Base-by-base conservation (phyloP, 306 rosid species). In the Medicago lupulina region DNA sequence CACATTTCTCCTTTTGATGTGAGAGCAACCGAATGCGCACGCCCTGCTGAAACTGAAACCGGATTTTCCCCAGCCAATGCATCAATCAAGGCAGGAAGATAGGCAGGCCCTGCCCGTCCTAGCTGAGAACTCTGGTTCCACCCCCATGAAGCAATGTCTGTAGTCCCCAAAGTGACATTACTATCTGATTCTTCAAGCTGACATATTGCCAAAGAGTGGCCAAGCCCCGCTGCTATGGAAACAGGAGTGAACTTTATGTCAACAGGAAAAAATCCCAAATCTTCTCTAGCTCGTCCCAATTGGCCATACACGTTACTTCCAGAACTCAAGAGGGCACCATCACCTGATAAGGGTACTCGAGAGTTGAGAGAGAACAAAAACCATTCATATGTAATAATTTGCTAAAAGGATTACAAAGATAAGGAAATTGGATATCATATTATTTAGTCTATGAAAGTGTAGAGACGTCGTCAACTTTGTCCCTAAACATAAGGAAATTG, bases 161-260 rank as follows among this genome's bases (percentile, higher is more conserved):
- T 74, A 6, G 80, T 61, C 76, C 77, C 85, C 54, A 82, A 83
- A 67, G 23, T 61, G 21, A 7, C 53, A 46, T 55, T 39, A 55
- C 14, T 78, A 44, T 77, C 83, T 17, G 82, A 77, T 55, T 85
- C 87, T 28, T 79, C 74, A 77, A 50, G 67, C 83, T 65, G 85
- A 51, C 91, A 95, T 83, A 92, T 83, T 55, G 97, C 97, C 85
- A 95, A 82, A 49, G 97, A 92, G 83, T 92, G 97, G 41, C 98
- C 98, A 63, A 95, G 91, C 73, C 98, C 97, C 54, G 97, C 86
- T 65, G 92, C 89, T 76, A 95, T 31, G 34, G 89, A 87, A 38
- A 79, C 40, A 1, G 92, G 95, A 58, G 57, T 67, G 47, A 78
- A 46, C 60, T 69, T 79, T 67, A 82, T 70, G 28, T 92, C 95